Percentiles rank a stretch among this genome's conserved stretches.
Evolutionary conservation across 257 asterid species (phyloP).

Genomic region (Lantana camara): DNA sequence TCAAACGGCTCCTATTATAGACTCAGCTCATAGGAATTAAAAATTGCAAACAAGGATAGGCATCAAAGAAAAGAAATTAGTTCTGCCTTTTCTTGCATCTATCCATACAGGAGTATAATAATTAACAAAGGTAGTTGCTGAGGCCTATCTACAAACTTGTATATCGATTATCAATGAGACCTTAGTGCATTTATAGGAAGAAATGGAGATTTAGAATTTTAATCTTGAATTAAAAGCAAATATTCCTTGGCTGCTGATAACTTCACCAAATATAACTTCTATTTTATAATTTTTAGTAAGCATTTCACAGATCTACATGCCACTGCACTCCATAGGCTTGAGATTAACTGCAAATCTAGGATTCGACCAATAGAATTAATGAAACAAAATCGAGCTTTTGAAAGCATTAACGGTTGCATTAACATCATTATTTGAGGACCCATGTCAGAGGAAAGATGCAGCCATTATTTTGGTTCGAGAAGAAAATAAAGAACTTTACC

Average conservation of each 20-base stretch:
- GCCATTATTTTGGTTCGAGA: constrained; percentile 2
- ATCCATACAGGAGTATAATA: background rate
- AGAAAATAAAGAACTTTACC: constrained; percentile 51
- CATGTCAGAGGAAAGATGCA: constrained; percentile 11
- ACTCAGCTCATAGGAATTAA: constrained; percentile 22
- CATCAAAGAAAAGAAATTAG: background rate
- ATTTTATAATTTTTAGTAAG: background rate
- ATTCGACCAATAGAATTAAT: background rate
- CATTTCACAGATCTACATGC: constrained; percentile 9
- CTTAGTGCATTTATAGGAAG: constrained; percentile 15
- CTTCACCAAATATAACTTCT: background rate
- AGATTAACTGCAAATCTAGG: background rate
- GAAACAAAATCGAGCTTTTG: constrained; percentile 8
- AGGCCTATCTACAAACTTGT: constrained; percentile 15
- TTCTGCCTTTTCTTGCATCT: background rate
- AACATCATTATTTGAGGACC: constrained; percentile 4
- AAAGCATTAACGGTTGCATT: constrained; percentile 11
- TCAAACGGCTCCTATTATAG: background rate
- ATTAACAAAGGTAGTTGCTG: background rate
- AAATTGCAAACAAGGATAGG: constrained; percentile 12
- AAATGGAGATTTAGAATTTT: constrained; percentile 1
- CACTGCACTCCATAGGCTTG: constrained; percentile 17
- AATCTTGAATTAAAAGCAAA: constrained; percentile 4
- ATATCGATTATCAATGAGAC: constrained; percentile 1
- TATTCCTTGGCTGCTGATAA: constrained; percentile 19